Conservation (phyloP, 2,329 filamentous ascomycete genomes). For the Pestalotiopsis sp. region DNA sequence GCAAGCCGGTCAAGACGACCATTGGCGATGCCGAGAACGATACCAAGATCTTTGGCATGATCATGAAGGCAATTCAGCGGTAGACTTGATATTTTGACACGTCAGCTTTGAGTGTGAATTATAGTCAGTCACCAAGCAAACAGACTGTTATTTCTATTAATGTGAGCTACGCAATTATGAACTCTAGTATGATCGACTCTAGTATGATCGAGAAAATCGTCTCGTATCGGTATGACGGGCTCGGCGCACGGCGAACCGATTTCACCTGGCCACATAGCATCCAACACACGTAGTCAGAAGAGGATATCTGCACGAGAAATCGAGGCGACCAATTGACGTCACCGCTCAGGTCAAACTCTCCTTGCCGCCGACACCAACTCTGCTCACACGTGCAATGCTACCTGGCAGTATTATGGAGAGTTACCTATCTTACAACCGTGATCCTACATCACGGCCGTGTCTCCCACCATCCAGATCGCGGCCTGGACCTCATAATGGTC, state of each 20-base stretch:
- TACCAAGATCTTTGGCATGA: constrained; percentile 27
- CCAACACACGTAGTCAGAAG: neutral
- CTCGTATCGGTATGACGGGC: neutral
- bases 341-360: neutral
- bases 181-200: neutral
- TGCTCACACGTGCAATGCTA: neutral
- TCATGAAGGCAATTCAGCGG: constrained; percentile 4
- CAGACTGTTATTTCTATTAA: too few species aligned
- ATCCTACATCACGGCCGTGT: neutral
- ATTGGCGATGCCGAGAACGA: constrained; percentile 27
- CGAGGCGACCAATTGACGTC: neutral
- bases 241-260: neutral
- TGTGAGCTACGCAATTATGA: too few species aligned
- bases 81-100: neutral
- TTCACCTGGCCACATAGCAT: neutral
- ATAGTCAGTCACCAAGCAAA: too few species aligned
- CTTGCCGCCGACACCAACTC: neutral
- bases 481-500: neutral
- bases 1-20: constrained; percentile 28
- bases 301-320: neutral
- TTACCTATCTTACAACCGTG: too few species aligned
- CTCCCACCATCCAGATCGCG: neutral
- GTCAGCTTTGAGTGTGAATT: too few species aligned
- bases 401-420: neutral
- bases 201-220: neutral